Percentiles rank a stretch among this genome's conserved stretches.
Conservation (phyloP, 1,139 yeast species). For the Zygoascus sp. region DNA sequence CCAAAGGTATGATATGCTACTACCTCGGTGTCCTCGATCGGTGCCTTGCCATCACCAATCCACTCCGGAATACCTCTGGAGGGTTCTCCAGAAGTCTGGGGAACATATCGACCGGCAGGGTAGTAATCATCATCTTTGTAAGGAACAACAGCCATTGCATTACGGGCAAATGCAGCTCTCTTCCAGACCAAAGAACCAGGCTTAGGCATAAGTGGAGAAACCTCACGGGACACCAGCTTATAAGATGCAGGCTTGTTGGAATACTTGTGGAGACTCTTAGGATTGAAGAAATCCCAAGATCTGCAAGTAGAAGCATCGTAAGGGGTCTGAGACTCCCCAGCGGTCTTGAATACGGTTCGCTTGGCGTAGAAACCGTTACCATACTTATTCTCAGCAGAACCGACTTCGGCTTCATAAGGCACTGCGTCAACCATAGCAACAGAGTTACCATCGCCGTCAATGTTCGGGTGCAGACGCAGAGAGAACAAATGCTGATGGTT, state of each 20-base stretch:
- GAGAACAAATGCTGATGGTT: conserved; percentile 82
- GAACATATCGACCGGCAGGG: conserved; percentile 64
- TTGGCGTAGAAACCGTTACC: conserved; percentile 67
- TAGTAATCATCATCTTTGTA: conserved; percentile 58
- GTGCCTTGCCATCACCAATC: conserved; percentile 33
- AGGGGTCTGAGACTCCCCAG: conserved; percentile 60
- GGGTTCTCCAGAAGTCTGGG: conserved; percentile 61
- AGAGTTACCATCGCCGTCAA: conserved; percentile 79
- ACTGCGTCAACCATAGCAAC: conserved; percentile 65
- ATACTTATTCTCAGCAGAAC: conserved; percentile 28
- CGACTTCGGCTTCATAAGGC: conserved; percentile 47
- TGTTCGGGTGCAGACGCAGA: conserved; percentile 73
- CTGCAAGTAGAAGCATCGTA: conserved; percentile 59
- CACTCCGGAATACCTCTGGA: conserved; percentile 54
- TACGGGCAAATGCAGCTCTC: conserved; percentile 77
- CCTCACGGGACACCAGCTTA: conserved; percentile 72
- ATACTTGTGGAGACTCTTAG: conserved; percentile 57
- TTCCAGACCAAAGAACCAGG: conserved; percentile 70
- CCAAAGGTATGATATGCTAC: conserved; percentile 75
- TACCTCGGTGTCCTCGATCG: conserved; percentile 52
- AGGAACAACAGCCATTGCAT: conserved; percentile 66
- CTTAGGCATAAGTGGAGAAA: conserved; percentile 68
- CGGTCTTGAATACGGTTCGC: conserved; percentile 61
- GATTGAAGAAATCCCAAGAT: conserved; percentile 78
- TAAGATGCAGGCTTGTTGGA: conserved; percentile 73